Base-by-base conservation (phyloP, 306 rosid genomes). In the Mucuna pruriens region DNA sequence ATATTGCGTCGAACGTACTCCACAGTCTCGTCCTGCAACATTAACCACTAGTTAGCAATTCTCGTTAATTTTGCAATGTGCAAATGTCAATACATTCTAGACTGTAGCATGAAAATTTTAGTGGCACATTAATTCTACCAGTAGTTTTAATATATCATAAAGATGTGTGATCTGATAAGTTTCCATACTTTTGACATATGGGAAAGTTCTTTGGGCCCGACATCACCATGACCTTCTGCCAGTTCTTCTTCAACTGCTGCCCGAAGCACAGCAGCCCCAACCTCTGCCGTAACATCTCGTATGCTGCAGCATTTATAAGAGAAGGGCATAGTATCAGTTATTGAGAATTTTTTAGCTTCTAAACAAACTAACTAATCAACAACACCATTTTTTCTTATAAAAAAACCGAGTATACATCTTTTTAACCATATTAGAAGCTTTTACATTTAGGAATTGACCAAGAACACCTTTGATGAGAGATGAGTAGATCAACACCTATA, bases 211-310 rank as follows among this genome's bases (percentile, higher is more conserved):
- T 20, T 88, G 42, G 88, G 82, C 39, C 98, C 96, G 11, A 92
- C 85, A 12, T 95, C 98, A 16, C 90, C 83, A 17, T 83, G 90
- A 19, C 99, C 99, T 77, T 95, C 99, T 5, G 99, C 98, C 61
- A 93, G 84, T 42, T 87, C 88, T 68, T 93, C 99, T 57, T 88
- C 90, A 65, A 93, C 90, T 60, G 99, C 99, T 23, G 92, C 93
- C 57, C 84, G 90, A 65, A 93, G 68, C 67, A 95, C 99, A 33
- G 99, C 97, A 74, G 97, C 98, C 76, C 99, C 98, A 83, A 95
- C 99, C 91, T 93, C 93, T 0, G 89, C 96, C 1, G 99, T 95
- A 57, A 95, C 88, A 58, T 88, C 65, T 58, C 99, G 90, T 71
- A 95, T 95, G 77, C 99, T 95, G 93, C 85, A 74, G 65, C 17